Percentiles rank a stretch among this genome's conserved stretches.
Evolutionary conservation across 768 basidiomycete species (phyloP).

Genomic region (Tricholoma furcatifolium): DNA sequence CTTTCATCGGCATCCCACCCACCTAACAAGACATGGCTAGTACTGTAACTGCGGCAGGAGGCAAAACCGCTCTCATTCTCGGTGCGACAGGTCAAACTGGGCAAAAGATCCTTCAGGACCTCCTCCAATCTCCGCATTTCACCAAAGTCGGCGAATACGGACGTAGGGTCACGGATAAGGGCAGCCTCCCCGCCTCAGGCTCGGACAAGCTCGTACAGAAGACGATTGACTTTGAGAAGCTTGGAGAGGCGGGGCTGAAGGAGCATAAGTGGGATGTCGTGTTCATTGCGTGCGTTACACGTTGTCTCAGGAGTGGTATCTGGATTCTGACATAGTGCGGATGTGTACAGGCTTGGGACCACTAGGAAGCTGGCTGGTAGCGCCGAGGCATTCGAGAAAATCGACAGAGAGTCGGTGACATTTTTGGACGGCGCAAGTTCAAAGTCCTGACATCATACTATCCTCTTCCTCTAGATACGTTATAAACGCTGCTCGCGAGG

Average conservation of each 20-base stretch:
- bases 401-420: constrained; percentile 65
- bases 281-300: constrained; percentile 66
- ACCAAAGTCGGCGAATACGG: constrained; percentile 69
- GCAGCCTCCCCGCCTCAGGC: constrained; percentile 32
- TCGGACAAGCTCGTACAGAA: constrained; percentile 69
- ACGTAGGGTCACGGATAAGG: constrained; percentile 51
- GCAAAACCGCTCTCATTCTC: constrained; percentile 63
- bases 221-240: constrained; percentile 66
- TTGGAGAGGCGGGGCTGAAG: constrained; percentile 48
- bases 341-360: constrained; percentile 55
- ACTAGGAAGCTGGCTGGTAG: constrained; percentile 60
- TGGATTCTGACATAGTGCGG: background rate
- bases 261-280: constrained; percentile 72
- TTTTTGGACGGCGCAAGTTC: background rate
- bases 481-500: constrained; percentile 67
- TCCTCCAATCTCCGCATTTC: constrained; percentile 57
- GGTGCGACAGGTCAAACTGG: constrained; percentile 78
- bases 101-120: constrained; percentile 54
- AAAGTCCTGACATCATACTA: background rate
- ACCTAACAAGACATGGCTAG: constrained; percentile 9
- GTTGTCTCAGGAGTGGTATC: background rate
- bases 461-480: constrained; percentile 52
- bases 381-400: constrained; percentile 67
- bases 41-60: constrained; percentile 7
- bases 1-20: background rate